These are phyloP conservation scores for Knufia petricola DNA, from an alignment of 2,329 filamentous ascomycete genomes.

Conservation along the genomic window DNA sequence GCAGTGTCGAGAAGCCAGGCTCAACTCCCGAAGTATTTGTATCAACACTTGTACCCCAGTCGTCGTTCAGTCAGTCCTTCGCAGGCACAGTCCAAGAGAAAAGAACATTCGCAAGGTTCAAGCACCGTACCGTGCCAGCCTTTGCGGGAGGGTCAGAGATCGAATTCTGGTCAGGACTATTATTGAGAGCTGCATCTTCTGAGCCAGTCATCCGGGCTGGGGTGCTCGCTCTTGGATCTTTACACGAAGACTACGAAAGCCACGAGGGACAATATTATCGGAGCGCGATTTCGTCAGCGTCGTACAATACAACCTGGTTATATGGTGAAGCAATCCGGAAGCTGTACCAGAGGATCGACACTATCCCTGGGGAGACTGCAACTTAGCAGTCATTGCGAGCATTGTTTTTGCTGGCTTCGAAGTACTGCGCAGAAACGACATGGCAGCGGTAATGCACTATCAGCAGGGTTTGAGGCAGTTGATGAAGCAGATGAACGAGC, in stretches of 20 bases:
- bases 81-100: conserved; percentile 44
- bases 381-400: conserved; percentile 53
- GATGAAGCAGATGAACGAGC: conserved; percentile 21
- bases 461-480: conserved; percentile 22
- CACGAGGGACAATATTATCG: conserved; percentile 20
- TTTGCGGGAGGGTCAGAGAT: conserved; percentile 59
- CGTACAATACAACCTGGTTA: conserved; percentile 43
- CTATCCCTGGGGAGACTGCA: conserved; percentile 36
- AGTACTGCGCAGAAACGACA: conserved; percentile 25
- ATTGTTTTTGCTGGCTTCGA: conserved; percentile 60
- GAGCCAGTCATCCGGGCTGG: conserved; percentile 55
- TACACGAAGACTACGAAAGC: conserved; percentile 45
- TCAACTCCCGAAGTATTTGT: conserved; percentile 31
- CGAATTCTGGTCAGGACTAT: conserved; percentile 54
- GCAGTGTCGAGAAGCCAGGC: not conserved
- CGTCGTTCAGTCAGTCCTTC: conserved; percentile 26
- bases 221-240: conserved; percentile 55
- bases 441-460: conserved; percentile 24
- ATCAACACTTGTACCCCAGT: conserved; percentile 24
- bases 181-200: conserved; percentile 54
- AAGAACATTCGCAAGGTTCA: conserved; percentile 55
- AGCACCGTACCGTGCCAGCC: conserved; percentile 51
- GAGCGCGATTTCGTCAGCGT: conserved; percentile 44
- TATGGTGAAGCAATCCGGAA: conserved; percentile 50
- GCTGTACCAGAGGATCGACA: conserved; percentile 37